Evolutionary conservation across 345 rosid genomes (phyloP).

Genomic region (Hibiscus syriacus): DNA sequence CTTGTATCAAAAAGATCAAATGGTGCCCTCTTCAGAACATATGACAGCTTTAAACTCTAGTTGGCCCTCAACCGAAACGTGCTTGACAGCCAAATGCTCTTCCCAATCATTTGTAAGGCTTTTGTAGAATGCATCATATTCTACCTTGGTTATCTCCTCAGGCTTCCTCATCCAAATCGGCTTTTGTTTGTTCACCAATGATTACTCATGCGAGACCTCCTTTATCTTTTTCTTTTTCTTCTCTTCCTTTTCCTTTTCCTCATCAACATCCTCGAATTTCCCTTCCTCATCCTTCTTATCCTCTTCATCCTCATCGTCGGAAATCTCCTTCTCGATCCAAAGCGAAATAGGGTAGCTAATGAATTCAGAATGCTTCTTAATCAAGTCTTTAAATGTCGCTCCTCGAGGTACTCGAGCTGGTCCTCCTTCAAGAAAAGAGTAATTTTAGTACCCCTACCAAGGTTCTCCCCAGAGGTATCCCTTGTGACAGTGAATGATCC

Average conservation of each 20-base stretch:
- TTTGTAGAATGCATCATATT: slow-evolving; percentile 89
- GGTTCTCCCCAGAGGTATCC: slow-evolving; percentile 60
- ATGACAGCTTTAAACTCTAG: slow-evolving; percentile 89
- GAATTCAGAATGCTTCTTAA: slow-evolving; percentile 91
- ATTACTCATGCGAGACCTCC: slow-evolving; percentile 83
- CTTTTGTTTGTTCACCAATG: slow-evolving; percentile 82
- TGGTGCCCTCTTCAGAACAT: slow-evolving; percentile 87
- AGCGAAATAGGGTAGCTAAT: slow-evolving; percentile 82
- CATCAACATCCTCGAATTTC: slow-evolving; percentile 71
- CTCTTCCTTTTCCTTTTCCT: slow-evolving; percentile 63
- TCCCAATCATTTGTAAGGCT: slow-evolving; percentile 93
- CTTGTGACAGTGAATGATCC: slow-evolving; percentile 80
- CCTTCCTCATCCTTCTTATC: slow-evolving; percentile 85
- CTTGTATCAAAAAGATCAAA: slow-evolving; percentile 88
- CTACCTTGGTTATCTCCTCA: slow-evolving; percentile 83
- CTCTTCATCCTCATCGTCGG: slow-evolving; percentile 88
- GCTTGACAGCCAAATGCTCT: slow-evolving; percentile 85
- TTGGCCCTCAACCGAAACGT: slow-evolving; percentile 86
- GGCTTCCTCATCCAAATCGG: slow-evolving; percentile 98
- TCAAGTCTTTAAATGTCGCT: slow-evolving; percentile 72
- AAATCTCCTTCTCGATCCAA: slow-evolving; percentile 85
- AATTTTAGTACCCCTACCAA: slow-evolving; percentile 86
- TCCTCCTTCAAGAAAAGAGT: slow-evolving; percentile 70
- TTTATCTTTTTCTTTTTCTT: slow-evolving; percentile 87
- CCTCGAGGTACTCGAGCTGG: slow-evolving; percentile 85